Percentiles rank a stretch among this genome's conserved stretches.
phyloP scores from a whole-genome alignment of 2,329 filamentous ascomycete species.

The Dactylellina parvicollis region DNA sequence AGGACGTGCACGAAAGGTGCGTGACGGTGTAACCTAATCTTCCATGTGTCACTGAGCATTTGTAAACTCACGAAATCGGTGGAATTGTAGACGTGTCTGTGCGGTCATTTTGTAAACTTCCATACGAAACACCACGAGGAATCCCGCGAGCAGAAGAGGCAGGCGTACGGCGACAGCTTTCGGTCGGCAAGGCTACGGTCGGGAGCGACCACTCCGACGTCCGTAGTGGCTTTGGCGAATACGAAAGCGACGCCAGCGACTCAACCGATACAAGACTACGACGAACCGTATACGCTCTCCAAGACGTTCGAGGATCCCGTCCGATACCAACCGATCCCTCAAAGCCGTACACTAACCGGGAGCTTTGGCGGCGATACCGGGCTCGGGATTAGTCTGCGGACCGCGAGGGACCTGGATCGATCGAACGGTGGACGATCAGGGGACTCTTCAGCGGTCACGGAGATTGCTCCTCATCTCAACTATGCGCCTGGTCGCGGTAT shows the following conservation, averaged over 20 bases:
- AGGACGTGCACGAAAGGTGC: slow-evolving; percentile 50
- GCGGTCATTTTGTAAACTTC: slow-evolving; percentile 51
- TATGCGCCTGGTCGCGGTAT: slow-evolving; percentile 18
- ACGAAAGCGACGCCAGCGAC: slow-evolving; percentile 36
- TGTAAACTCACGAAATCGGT: slow-evolving; percentile 16
- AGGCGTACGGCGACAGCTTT: slow-evolving; percentile 33
- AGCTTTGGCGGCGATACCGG: slow-evolving; percentile 41
- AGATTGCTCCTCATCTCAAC: slow-evolving; percentile 38
- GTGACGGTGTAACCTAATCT: slow-evolving; percentile 25
- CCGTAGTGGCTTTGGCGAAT: slow-evolving; percentile 38
- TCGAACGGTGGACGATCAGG: slow-evolving; percentile 29
- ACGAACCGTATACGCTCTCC: slow-evolving; percentile 42
- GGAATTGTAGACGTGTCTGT: slow-evolving; percentile 45
- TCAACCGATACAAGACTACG: slow-evolving; percentile 33
- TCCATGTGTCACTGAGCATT: not conserved
- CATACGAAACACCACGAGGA: slow-evolving; percentile 42
- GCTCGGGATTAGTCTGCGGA: slow-evolving; percentile 27
- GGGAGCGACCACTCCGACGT: slow-evolving; percentile 40
- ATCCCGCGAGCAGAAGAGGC: slow-evolving; percentile 28
- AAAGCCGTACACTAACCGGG: slow-evolving; percentile 9
- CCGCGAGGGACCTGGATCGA: slow-evolving; percentile 20
- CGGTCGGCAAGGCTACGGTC: slow-evolving; percentile 41
- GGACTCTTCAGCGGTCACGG: slow-evolving; percentile 44
- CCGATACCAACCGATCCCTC: slow-evolving; percentile 44
- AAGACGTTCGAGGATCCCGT: slow-evolving; percentile 50